Conservation (phyloP, 1,284 basidiomycete genomes). For the Puccinia hordei region DNA sequence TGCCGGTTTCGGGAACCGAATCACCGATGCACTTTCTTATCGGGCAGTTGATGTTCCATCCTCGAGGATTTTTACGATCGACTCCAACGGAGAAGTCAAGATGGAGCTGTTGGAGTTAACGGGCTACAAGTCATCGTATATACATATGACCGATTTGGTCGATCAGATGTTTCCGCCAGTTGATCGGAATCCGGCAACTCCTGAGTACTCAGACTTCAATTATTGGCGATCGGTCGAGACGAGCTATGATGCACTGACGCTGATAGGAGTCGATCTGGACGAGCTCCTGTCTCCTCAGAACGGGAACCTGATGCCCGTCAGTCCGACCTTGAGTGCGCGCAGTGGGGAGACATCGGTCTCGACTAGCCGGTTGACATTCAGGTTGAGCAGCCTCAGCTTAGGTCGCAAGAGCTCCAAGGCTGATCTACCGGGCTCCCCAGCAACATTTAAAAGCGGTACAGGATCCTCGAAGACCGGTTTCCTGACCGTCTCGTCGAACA, state of each 20-base stretch:
- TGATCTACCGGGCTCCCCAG: slow-evolving; percentile 8
- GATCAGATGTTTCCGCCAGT: slow-evolving; percentile 99
- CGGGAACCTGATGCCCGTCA: slow-evolving; percentile 11
- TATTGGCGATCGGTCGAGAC: slow-evolving; percentile 74
- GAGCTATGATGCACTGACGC: slow-evolving; percentile 53
- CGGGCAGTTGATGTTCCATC: slow-evolving; percentile 92
- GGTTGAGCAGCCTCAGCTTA: slow-evolving; percentile 39
- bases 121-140: slow-evolving; percentile 95
- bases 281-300: slow-evolving; percentile 34
- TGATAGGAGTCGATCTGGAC: slow-evolving; percentile 50
- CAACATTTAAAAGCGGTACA: neutral
- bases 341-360: slow-evolving; percentile 30
- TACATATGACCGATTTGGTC: slow-evolving; percentile 96
- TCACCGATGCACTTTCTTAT: slow-evolving; percentile 96
- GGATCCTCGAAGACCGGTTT: slow-evolving; percentile 8
- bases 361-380: slow-evolving; percentile 46
- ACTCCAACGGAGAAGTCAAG: slow-evolving; percentile 92
- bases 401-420: slow-evolving; percentile 34
- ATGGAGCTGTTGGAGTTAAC: slow-evolving; percentile 93
- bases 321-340: slow-evolving; percentile 27
- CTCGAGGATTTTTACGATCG: slow-evolving; percentile 95
- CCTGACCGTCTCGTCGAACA: slow-evolving; percentile 8
- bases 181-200: slow-evolving; percentile 62
- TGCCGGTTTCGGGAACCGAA: slow-evolving; percentile 96
- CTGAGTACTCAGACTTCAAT: slow-evolving; percentile 95